Evolutionary conservation across 1,284 basidiomycete genomes (phyloP), one percentile per base, ranked within the genome.

Genomic region (Coriolopsis trogii): DNA sequence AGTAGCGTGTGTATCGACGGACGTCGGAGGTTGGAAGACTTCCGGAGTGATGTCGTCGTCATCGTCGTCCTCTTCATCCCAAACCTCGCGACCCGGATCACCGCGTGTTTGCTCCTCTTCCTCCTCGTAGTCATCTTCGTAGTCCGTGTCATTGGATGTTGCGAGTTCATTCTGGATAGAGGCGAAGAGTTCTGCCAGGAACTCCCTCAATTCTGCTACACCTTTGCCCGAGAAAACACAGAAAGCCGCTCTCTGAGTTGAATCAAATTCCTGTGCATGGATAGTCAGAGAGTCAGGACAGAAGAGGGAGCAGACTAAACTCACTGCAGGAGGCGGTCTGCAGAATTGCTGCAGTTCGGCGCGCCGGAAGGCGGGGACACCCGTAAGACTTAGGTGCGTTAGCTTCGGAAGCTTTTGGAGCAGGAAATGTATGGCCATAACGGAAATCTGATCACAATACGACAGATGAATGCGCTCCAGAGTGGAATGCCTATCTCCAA

Each of bases 171-270:
- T 86, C 6, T 82, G 87, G 62, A 90, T 85, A 55, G 81, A 80
- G 59, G 85, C 84, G 64, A 86, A 89, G 15, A 87, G 69, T 53
- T 86, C 85, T 9, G 79, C 84, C 33, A 98, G 74, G 67, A 87
- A 95, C 21, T 84, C 76, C 33, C 96, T 82, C 26, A 99, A 79
- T 48, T 94, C 87, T 18, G 81, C 75, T 1, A 99, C 91, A 5
- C 96, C 95, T 59, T 89, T 89, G 31, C 94, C 94, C 4, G 94
- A 96, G 72, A 94, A 99, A 10, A 99, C 97, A 69, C 97, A 99
- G 68, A 99, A 99, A 2, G 93, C 85, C n/a, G 84, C 78, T 42
- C 93, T 85, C 69, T 99, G 97, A 46, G 87, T 89, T 25, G 87
- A 79, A 66, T 93, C 98, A 70, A 98, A 99, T 51, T 95, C 93